Conservation (phyloP, 2,329 filamentous ascomycete genomes). For the Niveomyces coronatus region DNA sequence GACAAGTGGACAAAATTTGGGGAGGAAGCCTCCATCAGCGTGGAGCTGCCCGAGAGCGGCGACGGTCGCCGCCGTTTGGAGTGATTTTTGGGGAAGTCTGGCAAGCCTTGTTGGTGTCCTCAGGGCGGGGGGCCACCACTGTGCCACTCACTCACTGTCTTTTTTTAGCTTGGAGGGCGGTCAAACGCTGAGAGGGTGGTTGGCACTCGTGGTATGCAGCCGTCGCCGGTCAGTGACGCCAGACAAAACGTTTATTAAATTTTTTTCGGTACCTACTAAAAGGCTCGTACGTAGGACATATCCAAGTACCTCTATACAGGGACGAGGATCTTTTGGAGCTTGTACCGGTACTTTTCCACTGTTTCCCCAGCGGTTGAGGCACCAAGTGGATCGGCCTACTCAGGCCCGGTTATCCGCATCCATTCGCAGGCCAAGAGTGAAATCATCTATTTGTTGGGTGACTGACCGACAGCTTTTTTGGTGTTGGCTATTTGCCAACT, state of each 20-base stretch:
- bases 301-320: background rate
- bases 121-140: background rate
- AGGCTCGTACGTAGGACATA: background rate
- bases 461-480: constrained; percentile 3
- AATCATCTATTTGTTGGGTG: background rate
- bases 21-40: constrained; percentile 1
- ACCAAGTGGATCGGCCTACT: constrained; percentile 9
- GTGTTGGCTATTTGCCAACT: too few species aligned
- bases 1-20: constrained; percentile 1
- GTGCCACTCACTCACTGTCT: background rate
- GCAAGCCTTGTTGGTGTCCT: background rate
- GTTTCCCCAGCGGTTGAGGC: constrained; percentile 12
- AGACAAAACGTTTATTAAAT: background rate
- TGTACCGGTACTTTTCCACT: constrained; percentile 11
- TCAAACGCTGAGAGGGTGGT: background rate
- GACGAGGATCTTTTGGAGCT: constrained; percentile 12
- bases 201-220: background rate
- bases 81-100: background rate
- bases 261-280: background rate
- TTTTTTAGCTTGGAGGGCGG: background rate
- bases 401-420: constrained; percentile 1
- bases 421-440: too few species aligned
- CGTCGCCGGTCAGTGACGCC: background rate
- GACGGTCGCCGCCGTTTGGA: background rate
- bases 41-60: constrained; percentile 7